Conservation (phyloP, 2,329 filamentous ascomycete genomes). For the Monosporascus sp. region DNA sequence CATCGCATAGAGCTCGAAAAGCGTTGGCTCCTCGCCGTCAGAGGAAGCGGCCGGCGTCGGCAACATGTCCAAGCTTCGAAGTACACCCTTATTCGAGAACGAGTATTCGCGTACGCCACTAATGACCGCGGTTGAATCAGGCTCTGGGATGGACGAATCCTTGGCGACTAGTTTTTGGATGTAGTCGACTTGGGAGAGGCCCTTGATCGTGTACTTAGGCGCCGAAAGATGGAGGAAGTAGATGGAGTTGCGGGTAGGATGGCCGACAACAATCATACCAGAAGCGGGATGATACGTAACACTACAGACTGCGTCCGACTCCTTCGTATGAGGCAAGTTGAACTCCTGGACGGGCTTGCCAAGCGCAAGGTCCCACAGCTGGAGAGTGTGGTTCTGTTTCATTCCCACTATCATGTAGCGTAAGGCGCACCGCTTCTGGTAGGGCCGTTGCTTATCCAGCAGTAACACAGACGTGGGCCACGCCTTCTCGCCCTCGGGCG, state of each 20-base stretch:
- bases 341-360: constrained; percentile 96
- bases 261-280: constrained; percentile 90
- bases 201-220: constrained; percentile 80
- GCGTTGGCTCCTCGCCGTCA: constrained; percentile 61
- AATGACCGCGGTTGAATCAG: constrained; percentile 94
- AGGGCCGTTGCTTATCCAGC: constrained; percentile 92
- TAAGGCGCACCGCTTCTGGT: constrained; percentile 81
- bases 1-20: constrained; percentile 96
- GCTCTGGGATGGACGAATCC: constrained; percentile 69
- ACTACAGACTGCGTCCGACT: constrained; percentile 96
- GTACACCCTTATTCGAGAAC: constrained; percentile 76
- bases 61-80: constrained; percentile 87
- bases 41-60: constrained; percentile 61
- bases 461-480: constrained; percentile 96
- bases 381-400: constrained; percentile 98
- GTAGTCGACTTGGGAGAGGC: constrained; percentile 82
- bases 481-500: constrained; percentile 83
- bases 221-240: constrained; percentile 96
- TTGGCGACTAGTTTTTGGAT: constrained; percentile 71
- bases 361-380: constrained; percentile 95
- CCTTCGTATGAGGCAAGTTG: constrained; percentile 91
- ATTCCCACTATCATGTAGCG: constrained; percentile 96
- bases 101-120: constrained; percentile 95
- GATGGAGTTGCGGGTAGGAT: constrained; percentile 93
- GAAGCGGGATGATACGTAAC: constrained; percentile 89